Base-by-base conservation (phyloP, 140 eudicot species). In the Oenanthe javanica region DNA sequence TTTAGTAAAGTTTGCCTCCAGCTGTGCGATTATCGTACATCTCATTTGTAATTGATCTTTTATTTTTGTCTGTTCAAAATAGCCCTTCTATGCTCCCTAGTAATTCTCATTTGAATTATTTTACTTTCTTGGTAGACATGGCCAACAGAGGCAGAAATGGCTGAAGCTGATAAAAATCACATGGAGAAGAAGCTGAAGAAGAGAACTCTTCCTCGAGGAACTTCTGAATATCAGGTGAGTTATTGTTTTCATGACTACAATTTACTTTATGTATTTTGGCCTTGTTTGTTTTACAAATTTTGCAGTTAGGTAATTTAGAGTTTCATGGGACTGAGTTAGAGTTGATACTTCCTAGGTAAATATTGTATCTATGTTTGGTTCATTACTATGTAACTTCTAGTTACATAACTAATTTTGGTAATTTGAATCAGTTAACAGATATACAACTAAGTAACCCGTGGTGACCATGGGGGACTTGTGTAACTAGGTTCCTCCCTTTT, bases 111-210 rank as follows among this genome's bases (percentile, higher is more conserved):
- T 75, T 66, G n/a, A 14, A 0, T 27, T 36, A 66, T 40, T 81
- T 36, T 38, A 21, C 25, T 18, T 49, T 78, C 66, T 77, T 45
- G 40, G 48, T 82, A 96, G 99, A 96, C 99, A 84, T 96, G 98
- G 98, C 99, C 99, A 47, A 96, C 99, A 43, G 98, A 93, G 87
- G 97, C 93, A 77, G 99, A 96, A 82, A 93, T 96, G 98, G 93
- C 85, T 79, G 98, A 96, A 83, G 98, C 99, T 48, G 98, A 93
- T 79, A 88, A 80, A 87, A 75, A 84, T 63, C 92, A 86, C 13
- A 80, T 79, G 84, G 95, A 92, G 64, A 93, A 86, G 85, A 93
- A 87, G 83, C 86, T 86, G 67, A 93, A 31, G 36, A 31, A 87
- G 84, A 87, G 87, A 85, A 79, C 76, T 72, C 91, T 93, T 77